phyloP scores from a whole-genome alignment of 441 rosid genomes.

The Hura crepitans region DNA sequence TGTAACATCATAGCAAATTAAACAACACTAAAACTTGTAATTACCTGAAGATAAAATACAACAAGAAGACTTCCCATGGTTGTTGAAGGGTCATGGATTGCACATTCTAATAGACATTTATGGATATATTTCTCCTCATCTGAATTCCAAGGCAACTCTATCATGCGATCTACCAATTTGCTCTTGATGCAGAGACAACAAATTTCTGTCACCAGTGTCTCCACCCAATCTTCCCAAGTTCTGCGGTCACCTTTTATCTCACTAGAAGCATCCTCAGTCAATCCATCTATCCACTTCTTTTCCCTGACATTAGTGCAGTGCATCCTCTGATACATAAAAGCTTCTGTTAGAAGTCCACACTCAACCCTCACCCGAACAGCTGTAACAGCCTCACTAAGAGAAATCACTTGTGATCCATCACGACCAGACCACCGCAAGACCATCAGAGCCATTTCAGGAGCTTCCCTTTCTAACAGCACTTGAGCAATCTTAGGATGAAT shows the following conservation, averaged over 20 bases:
- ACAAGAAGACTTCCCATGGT: constrained; percentile 74
- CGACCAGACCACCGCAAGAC: constrained; percentile 86
- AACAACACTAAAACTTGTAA: constrained; percentile 13
- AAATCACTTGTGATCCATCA: constrained; percentile 61
- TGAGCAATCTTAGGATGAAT: constrained; percentile 84
- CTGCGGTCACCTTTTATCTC: constrained; percentile 38
- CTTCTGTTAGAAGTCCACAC: constrained; percentile 88
- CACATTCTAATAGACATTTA: constrained; percentile 73
- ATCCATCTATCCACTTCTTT: constrained; percentile 46
- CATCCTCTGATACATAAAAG: constrained; percentile 76
- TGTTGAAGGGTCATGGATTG: constrained; percentile 63
- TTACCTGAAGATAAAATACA: constrained; percentile 88
- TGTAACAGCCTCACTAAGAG: constrained; percentile 78
- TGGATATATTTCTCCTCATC: constrained; percentile 76
- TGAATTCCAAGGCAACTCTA: constrained; percentile 87
- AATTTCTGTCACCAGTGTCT: constrained; percentile 70
- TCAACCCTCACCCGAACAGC: constrained; percentile 78
- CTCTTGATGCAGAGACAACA: constrained; percentile 83
- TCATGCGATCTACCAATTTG: constrained; percentile 75
- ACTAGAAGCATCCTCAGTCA: constrained; percentile 28
- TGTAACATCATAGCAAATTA: neutral
- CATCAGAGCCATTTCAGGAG: constrained; percentile 76
- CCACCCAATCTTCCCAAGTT: constrained; percentile 72
- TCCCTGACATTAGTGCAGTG: constrained; percentile 67
- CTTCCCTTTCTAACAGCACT: constrained; percentile 81